Evolutionary conservation across 2,329 filamentous ascomycete species (phyloP), one percentile per base, ranked within the genome.

Genomic region (Macroventuria anomochaeta): DNA sequence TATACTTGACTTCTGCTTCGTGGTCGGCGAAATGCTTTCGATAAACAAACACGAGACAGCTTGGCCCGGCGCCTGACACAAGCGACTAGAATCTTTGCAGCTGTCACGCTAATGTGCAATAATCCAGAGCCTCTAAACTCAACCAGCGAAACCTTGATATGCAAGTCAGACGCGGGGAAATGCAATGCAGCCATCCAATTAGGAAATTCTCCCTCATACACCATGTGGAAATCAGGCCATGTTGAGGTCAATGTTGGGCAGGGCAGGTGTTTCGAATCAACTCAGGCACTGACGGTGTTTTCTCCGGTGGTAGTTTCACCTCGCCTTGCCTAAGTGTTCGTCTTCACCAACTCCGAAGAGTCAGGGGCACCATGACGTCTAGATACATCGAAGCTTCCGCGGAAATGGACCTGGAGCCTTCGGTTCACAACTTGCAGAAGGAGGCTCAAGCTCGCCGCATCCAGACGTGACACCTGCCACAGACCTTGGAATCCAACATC

Each of bases 51-150:
- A 33, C 31, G 38, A 38, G 33, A 39, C 26, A 48, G 38, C 32
- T 43, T 48, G 34, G 28, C 34, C 26, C 11, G 21, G 15, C 28
- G 38, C 25, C 25, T 53, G 26, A 47, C 26, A 26, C 43, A 49
- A 32, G 39, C 29, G 31, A 46, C 42, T 46, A 46, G 29, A 47
- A 46, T 42, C 33, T 21, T 43, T 33, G 21, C 51, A 54, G 38
- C 51, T 54, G 51, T 48, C 43, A 53, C 44, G 44, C 44, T 49
- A 49, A 36, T 36, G 28, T 34, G 23, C 34, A 20, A 34, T 33
- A 44, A 7, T 34, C 18, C 44, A 38, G 39, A 39, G 37, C 38
- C 43, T 43, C 21, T 15, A 7, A 48, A 53, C 31, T 25, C 28
- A 48, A 39, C 51, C 38, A n/a, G 28, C 7, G 40, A 39, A 49